Conservation (phyloP, 139 green algal species). For the Ettlia oleoabundans region DNA sequence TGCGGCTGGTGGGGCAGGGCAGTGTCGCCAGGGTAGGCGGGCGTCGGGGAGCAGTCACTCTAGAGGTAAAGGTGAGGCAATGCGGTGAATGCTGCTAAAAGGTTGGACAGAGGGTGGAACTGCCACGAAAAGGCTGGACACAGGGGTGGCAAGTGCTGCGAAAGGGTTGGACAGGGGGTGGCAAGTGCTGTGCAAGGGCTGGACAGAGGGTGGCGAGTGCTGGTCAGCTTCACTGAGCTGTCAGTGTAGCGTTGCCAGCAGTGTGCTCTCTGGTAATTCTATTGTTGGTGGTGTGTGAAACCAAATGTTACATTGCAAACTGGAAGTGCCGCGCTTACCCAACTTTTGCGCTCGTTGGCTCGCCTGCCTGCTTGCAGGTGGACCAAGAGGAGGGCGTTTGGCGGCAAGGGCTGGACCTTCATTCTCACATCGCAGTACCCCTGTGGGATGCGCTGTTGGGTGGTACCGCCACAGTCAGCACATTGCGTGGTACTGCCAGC, state of each 20-base stretch:
- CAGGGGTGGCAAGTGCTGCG: too few species aligned
- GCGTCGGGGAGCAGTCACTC: not conserved
- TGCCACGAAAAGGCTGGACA: too few species aligned
- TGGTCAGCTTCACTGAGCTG: not conserved
- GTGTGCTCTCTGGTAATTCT: too few species aligned
- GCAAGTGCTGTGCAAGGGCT: too few species aligned
- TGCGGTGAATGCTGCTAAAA: too few species aligned
- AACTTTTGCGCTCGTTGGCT: not conserved
- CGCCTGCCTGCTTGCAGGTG: conserved; percentile 9
- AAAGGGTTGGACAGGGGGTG: too few species aligned
- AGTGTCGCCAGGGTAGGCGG: not conserved
- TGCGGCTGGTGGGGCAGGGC: conserved; percentile 12
- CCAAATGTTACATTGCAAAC: too few species aligned
- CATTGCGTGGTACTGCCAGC: not conserved
- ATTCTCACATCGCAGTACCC: conserved; percentile 16
- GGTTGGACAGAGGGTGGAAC: too few species aligned
- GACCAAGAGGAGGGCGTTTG: conserved; percentile 1
- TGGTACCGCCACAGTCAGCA: conserved; percentile 1
- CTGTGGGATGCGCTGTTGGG: conserved; percentile 30
- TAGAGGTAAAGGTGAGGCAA: conserved; percentile 23
- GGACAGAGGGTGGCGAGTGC: not conserved
- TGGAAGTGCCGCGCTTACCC: too few species aligned
- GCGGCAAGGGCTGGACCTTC: conserved; percentile 27
- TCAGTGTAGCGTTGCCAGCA: not conserved
- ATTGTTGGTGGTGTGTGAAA: too few species aligned